These are phyloP conservation scores for Rutstroemia sp. DNA, from an alignment of 2,329 filamentous ascomycete genomes.

Conservation along the genomic window DNA sequence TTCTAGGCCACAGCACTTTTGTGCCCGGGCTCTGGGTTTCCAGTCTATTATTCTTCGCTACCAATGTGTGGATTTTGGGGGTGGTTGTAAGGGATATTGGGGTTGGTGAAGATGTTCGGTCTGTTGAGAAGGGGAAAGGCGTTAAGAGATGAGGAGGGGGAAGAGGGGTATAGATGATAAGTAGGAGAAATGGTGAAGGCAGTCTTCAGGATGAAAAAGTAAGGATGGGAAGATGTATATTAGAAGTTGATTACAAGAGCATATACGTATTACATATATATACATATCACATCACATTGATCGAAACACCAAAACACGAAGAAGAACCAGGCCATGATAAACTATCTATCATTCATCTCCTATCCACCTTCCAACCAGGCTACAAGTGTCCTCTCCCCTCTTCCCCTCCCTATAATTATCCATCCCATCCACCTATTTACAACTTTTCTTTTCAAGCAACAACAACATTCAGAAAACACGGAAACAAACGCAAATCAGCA, in stretches of 20 bases:
- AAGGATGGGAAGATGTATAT: too few relatives aligned
- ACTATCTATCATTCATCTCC: too few relatives aligned
- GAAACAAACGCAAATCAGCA: too few relatives aligned
- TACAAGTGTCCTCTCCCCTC: too few relatives aligned
- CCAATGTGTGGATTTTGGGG: conserved; percentile 83
- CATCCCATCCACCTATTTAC: too few relatives aligned
- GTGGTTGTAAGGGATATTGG: conserved; percentile 63
- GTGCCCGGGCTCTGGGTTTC: conserved; percentile 74
- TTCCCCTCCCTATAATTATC: too few relatives aligned
- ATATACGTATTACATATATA: too few relatives aligned
- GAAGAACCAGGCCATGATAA: background rate
- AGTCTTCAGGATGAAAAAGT: background rate
- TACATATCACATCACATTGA: too few relatives aligned
- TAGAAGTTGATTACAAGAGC: too few relatives aligned
- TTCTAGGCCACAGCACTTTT: conserved; percentile 75
- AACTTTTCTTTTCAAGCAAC: too few relatives aligned
- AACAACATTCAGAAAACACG: too few relatives aligned
- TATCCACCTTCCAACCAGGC: too few relatives aligned
- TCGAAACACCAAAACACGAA: background rate
- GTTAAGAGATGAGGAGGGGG: background rate
- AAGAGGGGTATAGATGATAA: background rate
- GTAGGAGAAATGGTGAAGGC: background rate
- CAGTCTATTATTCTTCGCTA: conserved; percentile 70
- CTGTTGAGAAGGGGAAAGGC: background rate
- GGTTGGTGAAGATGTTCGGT: background rate